These are phyloP conservation scores for Gryganskiella cystojenkinii DNA, from an alignment of 192 early-diverging fungal genomes.

Conservation along the genomic window DNA sequence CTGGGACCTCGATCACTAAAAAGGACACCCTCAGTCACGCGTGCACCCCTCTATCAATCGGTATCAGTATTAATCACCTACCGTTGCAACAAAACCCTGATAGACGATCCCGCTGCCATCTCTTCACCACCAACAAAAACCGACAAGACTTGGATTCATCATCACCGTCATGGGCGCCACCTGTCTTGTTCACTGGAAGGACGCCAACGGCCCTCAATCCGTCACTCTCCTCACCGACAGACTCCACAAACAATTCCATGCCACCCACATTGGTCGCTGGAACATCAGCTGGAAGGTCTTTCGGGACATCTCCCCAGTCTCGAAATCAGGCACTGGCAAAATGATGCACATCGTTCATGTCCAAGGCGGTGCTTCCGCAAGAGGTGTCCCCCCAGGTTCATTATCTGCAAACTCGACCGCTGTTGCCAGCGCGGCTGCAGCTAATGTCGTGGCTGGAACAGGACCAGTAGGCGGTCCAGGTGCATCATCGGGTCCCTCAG, in stretches of 20 bases:
- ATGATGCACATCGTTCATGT: constrained; percentile 52
- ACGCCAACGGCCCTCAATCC: constrained; percentile 49
- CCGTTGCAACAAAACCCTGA: too few relatives aligned
- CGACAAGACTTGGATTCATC: too few relatives aligned
- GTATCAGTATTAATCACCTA: too few relatives aligned
- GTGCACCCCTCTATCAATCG: too few relatives aligned
- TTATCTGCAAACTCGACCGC: constrained; percentile 5
- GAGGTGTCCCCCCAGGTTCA: constrained; percentile 23
- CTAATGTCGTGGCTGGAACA: background rate
- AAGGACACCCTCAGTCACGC: too few relatives aligned
- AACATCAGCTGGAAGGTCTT: constrained; percentile 53
- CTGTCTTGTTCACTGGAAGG: constrained; percentile 50
- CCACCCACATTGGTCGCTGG: constrained; percentile 44
- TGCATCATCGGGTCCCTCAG: too few relatives aligned
- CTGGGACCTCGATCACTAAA: too few relatives aligned
- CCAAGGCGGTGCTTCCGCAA: constrained; percentile 37
- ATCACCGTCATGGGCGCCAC: constrained; percentile 31
- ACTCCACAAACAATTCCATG: constrained; percentile 50
- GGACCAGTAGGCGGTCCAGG: constrained; percentile 1
- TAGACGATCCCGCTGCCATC: background rate
- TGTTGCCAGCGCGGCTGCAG: constrained; percentile 16
- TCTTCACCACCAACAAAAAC: background rate
- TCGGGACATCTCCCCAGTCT: constrained; percentile 40
- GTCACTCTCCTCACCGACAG: constrained; percentile 46
- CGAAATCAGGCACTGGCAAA: constrained; percentile 51